A percentile compares a stretch with the other conserved stretches of the same genome.
These are phyloP conservation scores for Arachis hypogaea DNA, from an alignment of 306 rosid genomes.

Conservation along the genomic window DNA sequence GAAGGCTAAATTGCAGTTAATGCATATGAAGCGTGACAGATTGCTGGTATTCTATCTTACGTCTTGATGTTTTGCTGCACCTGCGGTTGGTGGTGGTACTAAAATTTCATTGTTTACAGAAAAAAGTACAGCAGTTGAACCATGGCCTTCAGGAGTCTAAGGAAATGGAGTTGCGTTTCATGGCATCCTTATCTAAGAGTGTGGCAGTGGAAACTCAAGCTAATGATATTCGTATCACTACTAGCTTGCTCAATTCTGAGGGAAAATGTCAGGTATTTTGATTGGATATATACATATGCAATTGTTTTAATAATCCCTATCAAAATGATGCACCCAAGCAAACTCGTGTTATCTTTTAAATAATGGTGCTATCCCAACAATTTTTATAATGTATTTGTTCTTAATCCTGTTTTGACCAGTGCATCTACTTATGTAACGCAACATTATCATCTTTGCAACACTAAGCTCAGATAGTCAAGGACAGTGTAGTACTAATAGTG, in stretches of 20 bases:
- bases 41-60: constrained; percentile 60
- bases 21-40: constrained; percentile 59
- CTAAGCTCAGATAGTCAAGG: neutral
- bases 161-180: constrained; percentile 52
- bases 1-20: constrained; percentile 71
- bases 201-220: constrained; percentile 43
- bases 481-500: neutral
- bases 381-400: too few species aligned
- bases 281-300: neutral
- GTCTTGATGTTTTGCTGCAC: constrained; percentile 33
- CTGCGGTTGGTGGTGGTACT: constrained; percentile 42
- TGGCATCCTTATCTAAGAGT: constrained; percentile 41
- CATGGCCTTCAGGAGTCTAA: constrained; percentile 72
- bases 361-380: too few species aligned
- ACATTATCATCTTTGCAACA: neutral
- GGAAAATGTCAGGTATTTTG: constrained; percentile 59
- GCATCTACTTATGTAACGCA: neutral
- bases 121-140: constrained; percentile 53
- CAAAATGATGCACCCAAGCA: too few species aligned
- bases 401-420: neutral
- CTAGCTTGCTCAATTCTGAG: constrained; percentile 43
- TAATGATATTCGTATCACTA: constrained; percentile 41
- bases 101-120: constrained; percentile 54
- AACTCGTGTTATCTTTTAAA: too few species aligned
- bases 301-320: neutral